Conservation (phyloP, 352 stramenopile genomes). For the Globisporangium viniferum region DNA sequence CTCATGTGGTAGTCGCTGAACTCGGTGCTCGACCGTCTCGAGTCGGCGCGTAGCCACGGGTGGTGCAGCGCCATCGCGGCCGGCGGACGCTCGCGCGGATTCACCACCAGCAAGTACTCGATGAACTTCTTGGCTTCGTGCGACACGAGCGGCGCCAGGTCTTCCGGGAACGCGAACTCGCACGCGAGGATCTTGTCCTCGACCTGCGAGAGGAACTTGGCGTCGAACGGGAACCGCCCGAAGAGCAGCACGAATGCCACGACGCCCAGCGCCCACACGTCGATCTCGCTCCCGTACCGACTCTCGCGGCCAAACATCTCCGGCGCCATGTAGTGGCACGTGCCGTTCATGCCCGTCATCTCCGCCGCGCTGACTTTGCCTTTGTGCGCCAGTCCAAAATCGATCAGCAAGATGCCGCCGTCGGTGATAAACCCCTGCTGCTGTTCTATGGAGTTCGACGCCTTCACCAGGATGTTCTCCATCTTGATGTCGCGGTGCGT, state of each 20-base stretch:
- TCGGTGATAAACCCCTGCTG: conserved; percentile 18
- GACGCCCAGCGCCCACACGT: conserved; percentile 79
- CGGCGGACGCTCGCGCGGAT: conserved; percentile 54
- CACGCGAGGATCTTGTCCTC: conserved; percentile 79
- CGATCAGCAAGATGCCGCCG: conserved; percentile 66
- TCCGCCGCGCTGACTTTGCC: conserved; percentile 30
- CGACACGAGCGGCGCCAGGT: conserved; percentile 53
- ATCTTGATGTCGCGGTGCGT: conserved; percentile 84
- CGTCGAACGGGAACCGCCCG: conserved; percentile 71
- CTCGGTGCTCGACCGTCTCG: conserved; percentile 19
- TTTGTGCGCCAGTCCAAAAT: conserved; percentile 77
- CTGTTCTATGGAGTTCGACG: neutral
- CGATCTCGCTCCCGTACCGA: conserved; percentile 59
- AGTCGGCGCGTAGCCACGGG: conserved; percentile 61
- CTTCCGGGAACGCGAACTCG: conserved; percentile 51
- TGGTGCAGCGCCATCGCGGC: conserved; percentile 64
- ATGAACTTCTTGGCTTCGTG: conserved; percentile 75
- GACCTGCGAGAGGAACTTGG: conserved; percentile 76
- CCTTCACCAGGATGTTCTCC: conserved; percentile 81
- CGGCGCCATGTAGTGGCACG: conserved; percentile 81
- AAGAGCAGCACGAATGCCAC: conserved; percentile 75
- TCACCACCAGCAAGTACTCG: conserved; percentile 62
- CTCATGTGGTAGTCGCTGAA: conserved; percentile 52
- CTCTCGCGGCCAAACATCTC: conserved; percentile 73
- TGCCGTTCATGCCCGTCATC: conserved; percentile 82